phyloP scores from a whole-genome alignment of 768 basidiomycete species.

The Amanita subjunquillea region DNA sequence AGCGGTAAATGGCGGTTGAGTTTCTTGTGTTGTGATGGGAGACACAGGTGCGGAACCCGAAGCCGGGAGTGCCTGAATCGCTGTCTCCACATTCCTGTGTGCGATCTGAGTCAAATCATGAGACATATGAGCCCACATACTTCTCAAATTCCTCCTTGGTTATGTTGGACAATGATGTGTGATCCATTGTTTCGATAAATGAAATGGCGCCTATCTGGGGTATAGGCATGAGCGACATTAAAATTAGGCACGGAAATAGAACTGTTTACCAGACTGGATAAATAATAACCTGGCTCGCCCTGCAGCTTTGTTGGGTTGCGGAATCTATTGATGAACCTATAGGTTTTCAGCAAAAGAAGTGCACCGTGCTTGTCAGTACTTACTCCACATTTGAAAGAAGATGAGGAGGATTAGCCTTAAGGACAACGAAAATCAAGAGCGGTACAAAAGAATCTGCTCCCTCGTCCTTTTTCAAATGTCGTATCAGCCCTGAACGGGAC shows the following conservation, averaged over 20 bases:
- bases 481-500: conserved; percentile 59
- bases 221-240: not conserved
- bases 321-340: conserved; percentile 91
- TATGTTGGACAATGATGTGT: conserved; percentile 88
- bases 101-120: not conserved
- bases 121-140: conserved; percentile 21
- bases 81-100: conserved; percentile 41
- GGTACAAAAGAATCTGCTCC: conserved; percentile 94
- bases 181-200: conserved; percentile 98
- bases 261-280: conserved; percentile 78
- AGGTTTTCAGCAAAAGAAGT: not conserved
- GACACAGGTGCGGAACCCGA: conserved; percentile 27
- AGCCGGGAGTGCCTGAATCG: conserved; percentile 35
- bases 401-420: conserved; percentile 91
- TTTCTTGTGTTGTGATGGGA: conserved; percentile 20
- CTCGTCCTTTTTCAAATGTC: conserved; percentile 76
- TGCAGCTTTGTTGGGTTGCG: conserved; percentile 82
- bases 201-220: conserved; percentile 88
- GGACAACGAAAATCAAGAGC: conserved; percentile 85
- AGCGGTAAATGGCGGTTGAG: conserved; percentile 13
- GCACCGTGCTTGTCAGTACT: conserved; percentile 14
- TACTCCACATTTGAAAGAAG: conserved; percentile 94
- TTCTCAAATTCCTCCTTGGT: conserved; percentile 88
- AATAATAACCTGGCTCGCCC: conserved; percentile 94
- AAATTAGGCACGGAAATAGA: no score